Evolutionary conservation across 2,329 filamentous ascomycete species (phyloP).

Genomic region (Paramyrothecium sp.): DNA sequence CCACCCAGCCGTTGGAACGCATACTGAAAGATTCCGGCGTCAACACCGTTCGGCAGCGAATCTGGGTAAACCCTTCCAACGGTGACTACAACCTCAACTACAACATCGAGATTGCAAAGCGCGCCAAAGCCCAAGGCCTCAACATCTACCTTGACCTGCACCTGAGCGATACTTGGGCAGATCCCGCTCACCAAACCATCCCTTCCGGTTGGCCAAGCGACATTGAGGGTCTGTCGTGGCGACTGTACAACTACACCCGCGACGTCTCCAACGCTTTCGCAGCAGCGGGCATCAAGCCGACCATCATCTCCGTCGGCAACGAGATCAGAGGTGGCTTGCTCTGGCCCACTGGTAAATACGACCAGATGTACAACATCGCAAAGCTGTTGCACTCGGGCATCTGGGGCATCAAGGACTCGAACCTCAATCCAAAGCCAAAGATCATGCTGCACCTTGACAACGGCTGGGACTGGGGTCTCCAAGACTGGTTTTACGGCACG

Average conservation of each 20-base stretch:
- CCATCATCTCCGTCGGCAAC: slow-evolving; percentile 70
- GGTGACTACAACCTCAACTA: neutral
- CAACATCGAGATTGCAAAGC: slow-evolving; percentile 57
- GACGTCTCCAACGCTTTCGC: slow-evolving; percentile 61
- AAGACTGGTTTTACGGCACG: slow-evolving; percentile 64
- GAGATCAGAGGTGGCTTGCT: slow-evolving; percentile 69
- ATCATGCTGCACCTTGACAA: slow-evolving; percentile 77
- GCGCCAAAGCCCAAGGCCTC: slow-evolving; percentile 41
- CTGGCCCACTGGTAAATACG: slow-evolving; percentile 57
- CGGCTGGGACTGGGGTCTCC: slow-evolving; percentile 68
- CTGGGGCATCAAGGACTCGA: slow-evolving; percentile 63
- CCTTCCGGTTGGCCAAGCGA: slow-evolving; percentile 63
- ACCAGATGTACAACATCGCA: slow-evolving; percentile 59
- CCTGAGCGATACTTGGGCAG: slow-evolving; percentile 37
- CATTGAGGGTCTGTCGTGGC: slow-evolving; percentile 57
- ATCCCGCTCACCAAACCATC: slow-evolving; percentile 60
- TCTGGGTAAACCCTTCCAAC: slow-evolving; percentile 37
- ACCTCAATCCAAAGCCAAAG: slow-evolving; percentile 54
- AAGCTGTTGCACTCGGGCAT: slow-evolving; percentile 62
- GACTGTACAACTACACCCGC: slow-evolving; percentile 68
- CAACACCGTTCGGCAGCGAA: too few relatives aligned
- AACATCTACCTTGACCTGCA: too few relatives aligned
- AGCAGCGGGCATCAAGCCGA: slow-evolving; percentile 49
- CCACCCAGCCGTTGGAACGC: slow-evolving; percentile 54
- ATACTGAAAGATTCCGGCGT: too few relatives aligned